Conservation (phyloP, 192 early-diverging fungal genomes). For the Paraglomus brasilianum region DNA sequence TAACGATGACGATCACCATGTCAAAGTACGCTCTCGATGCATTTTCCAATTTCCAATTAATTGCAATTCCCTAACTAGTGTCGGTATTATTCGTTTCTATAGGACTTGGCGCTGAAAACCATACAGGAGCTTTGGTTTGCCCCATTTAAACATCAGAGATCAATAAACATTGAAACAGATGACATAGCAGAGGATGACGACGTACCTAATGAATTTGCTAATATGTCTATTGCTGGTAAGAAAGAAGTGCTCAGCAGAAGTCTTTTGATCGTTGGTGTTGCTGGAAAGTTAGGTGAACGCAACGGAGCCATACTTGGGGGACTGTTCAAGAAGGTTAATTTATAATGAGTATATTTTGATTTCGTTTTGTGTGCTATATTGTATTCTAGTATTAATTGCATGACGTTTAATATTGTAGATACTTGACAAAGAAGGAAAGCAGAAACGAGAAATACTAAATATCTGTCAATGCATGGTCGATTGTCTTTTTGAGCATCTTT, state of each 20-base stretch:
- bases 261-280: constrained; percentile 33
- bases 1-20: constrained; percentile 60
- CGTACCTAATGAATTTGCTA: constrained; percentile 29
- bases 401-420: constrained; percentile 37
- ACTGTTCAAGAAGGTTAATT: constrained; percentile 32
- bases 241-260: constrained; percentile 27
- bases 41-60: background rate
- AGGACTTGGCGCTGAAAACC: constrained; percentile 69
- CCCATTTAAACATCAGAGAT: constrained; percentile 44
- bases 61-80: background rate
- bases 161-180: constrained; percentile 10
- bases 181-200: constrained; percentile 37
- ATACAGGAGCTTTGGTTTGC: constrained; percentile 73
- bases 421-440: constrained; percentile 46
- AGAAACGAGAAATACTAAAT: constrained; percentile 43
- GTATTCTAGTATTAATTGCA: constrained; percentile 35
- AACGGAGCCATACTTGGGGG: constrained; percentile 23
- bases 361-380: constrained; percentile 10
- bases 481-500: constrained; percentile 69
- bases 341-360: constrained; percentile 18
- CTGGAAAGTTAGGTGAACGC: constrained; percentile 16
- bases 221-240: constrained; percentile 19
- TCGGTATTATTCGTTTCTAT: background rate
- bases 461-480: constrained; percentile 71
- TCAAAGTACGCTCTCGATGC: constrained; percentile 20